phyloP scores from a whole-genome alignment of 306 rosid genomes.

The Cotoneaster glaucophyllus region DNA sequence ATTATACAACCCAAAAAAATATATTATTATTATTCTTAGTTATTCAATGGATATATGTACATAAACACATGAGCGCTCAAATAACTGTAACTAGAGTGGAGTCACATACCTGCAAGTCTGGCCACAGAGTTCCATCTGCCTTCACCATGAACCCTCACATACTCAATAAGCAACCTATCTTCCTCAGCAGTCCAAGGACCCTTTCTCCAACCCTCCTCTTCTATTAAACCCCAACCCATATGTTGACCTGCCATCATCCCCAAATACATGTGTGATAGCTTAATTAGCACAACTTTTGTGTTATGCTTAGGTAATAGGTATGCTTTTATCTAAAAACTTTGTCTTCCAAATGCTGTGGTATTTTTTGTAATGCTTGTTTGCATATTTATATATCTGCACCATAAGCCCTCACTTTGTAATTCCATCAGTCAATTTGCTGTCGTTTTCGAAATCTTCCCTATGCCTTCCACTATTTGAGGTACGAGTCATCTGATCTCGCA shows the following conservation, averaged over 20 bases:
- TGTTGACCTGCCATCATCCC: conserved; percentile 50
- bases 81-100: not conserved
- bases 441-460: conserved; percentile 49
- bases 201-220: conserved; percentile 84
- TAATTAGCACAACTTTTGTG: not conserved
- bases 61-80: not conserved
- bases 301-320: not conserved
- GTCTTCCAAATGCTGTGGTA: conserved; percentile 39
- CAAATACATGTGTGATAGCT: conserved; percentile 34
- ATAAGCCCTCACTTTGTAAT: conserved; percentile 26
- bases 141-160: conserved; percentile 85
- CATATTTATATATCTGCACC: conserved; percentile 52
- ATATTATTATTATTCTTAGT: not conserved
- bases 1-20: conserved; percentile 18
- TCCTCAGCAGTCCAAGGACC: conserved; percentile 99
- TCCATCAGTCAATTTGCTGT: conserved; percentile 32
- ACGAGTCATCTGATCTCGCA: conserved; percentile 13
- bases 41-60: not conserved
- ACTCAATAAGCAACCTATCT: conserved; percentile 71
- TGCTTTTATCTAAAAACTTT: not conserved
- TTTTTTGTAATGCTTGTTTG: conserved; percentile 26
- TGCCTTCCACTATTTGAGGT: conserved; percentile 26
- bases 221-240: conserved; percentile 58
- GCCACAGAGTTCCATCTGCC: conserved; percentile 99
- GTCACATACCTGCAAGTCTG: conserved; percentile 62